A percentile compares a stretch with the other conserved stretches of the same genome.
phyloP scores from a whole-genome alignment of 2,329 filamentous ascomycete species.

The Xylaria polymorpha region DNA sequence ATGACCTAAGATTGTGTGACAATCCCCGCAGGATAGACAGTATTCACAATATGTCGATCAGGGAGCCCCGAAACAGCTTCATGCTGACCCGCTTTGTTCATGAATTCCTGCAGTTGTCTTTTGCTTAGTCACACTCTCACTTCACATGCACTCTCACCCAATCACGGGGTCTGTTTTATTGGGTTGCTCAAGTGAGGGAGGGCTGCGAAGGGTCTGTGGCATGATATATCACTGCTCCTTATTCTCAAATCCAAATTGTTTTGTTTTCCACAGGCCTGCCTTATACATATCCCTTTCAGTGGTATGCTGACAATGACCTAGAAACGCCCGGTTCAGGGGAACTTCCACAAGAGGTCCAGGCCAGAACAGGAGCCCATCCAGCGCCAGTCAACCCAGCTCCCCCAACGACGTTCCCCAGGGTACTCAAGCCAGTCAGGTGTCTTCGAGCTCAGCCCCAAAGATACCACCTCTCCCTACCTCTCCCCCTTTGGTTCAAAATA shows the following conservation, averaged over 20 bases:
- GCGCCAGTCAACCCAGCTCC: slow-evolving; percentile 61
- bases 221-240: neutral
- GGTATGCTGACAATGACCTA: slow-evolving; percentile 51
- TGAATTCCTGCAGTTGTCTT: slow-evolving; percentile 5
- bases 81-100: slow-evolving; percentile 7
- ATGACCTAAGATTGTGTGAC: neutral
- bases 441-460: slow-evolving; percentile 65
- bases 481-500: slow-evolving; percentile 72
- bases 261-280: neutral
- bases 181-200: neutral
- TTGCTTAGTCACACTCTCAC: neutral
- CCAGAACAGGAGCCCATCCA: slow-evolving; percentile 65
- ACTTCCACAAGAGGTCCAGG: slow-evolving; percentile 63
- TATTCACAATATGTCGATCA: slow-evolving; percentile 15
- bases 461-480: slow-evolving; percentile 72
- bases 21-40: slow-evolving; percentile 1
- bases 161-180: neutral
- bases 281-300: slow-evolving; percentile 23
- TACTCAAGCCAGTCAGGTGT: slow-evolving; percentile 63
- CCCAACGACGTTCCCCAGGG: slow-evolving; percentile 59
- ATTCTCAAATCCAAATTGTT: neutral
- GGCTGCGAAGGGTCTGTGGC: neutral
- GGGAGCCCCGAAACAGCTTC: slow-evolving; percentile 8
- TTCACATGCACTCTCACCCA: neutral
- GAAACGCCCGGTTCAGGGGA: slow-evolving; percentile 70